Evolutionary conservation across 2,329 filamentous ascomycete genomes (phyloP).

Genomic region (Ceratocystiopsis brevicomis): DNA sequence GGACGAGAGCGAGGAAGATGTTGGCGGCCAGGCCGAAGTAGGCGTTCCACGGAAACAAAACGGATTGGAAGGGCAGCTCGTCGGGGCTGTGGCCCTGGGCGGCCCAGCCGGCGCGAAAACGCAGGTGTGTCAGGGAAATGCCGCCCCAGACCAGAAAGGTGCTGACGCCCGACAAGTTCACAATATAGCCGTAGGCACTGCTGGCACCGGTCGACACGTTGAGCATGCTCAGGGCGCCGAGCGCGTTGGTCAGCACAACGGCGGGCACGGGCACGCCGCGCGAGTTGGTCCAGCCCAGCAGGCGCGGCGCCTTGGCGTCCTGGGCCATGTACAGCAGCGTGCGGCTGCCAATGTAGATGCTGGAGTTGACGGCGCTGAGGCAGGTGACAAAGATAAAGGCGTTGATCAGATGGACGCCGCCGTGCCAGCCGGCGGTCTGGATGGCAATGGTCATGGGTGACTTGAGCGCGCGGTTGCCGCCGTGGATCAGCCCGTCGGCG

Average conservation of each 20-base stretch:
- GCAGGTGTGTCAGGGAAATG: conserved; percentile 53
- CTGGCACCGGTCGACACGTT: conserved; percentile 49
- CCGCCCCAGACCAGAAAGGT: conserved; percentile 55
- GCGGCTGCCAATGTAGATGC: conserved; percentile 59
- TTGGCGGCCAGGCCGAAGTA: conserved; percentile 40
- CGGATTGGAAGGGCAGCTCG: conserved; percentile 35
- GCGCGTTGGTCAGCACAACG: conserved; percentile 50
- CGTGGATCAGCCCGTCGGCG: conserved; percentile 41
- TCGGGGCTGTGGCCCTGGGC: conserved; percentile 34
- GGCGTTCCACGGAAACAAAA: conserved; percentile 37
- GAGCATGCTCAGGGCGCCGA: conserved; percentile 57
- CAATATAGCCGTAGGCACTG: conserved; percentile 48
- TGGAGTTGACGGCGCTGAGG: conserved; percentile 52
- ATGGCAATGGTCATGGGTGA: conserved; percentile 59
- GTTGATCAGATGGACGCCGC: conserved; percentile 59
- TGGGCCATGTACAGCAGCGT: conserved; percentile 62
- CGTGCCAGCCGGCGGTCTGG: conserved; percentile 50
- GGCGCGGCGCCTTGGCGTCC: conserved; percentile 47
- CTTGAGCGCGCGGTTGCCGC: conserved; percentile 42
- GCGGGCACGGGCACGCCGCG: conserved; percentile 42
- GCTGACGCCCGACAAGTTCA: conserved; percentile 50
- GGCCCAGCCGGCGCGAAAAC: conserved; percentile 46
- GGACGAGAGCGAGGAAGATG: conserved; percentile 38
- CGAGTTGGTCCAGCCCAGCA: conserved; percentile 48
- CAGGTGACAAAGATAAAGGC: conserved; percentile 59